Conservation (phyloP, 2,329 filamentous ascomycete species). For the Endothia cerciana region DNA sequence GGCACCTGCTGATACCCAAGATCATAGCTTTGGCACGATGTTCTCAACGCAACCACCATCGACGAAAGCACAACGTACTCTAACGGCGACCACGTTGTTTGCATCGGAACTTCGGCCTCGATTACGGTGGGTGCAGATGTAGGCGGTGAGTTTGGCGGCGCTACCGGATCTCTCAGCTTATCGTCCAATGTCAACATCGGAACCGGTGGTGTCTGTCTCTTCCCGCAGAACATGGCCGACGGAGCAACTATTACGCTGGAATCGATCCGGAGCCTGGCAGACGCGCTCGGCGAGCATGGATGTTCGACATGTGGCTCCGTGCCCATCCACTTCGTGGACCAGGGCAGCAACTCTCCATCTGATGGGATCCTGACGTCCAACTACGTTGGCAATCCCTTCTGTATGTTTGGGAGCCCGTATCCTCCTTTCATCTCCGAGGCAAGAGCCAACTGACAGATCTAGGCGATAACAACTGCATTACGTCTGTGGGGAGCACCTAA, state of each 20-base stretch:
- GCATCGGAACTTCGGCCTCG: conserved; percentile 7
- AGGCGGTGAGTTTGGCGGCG: background rate
- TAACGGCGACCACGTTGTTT: conserved; percentile 9
- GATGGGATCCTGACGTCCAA: conserved; percentile 6
- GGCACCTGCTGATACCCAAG: background rate
- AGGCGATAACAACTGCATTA: conserved; percentile 7
- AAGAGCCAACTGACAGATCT: background rate
- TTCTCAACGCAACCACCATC: conserved; percentile 2
- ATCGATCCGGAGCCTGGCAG: conserved; percentile 1
- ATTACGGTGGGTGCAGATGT: background rate
- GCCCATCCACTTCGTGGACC: conserved; percentile 9
- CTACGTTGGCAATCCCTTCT: background rate
- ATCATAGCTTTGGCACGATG: conserved; percentile 1
- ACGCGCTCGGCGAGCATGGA: background rate
- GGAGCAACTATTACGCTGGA: background rate
- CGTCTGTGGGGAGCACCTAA: background rate
- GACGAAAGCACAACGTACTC: background rate
- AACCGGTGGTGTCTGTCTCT: background rate
- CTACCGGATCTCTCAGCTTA: conserved; percentile 1
- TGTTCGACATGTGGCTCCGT: conserved; percentile 6
- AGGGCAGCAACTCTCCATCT: conserved; percentile 6
- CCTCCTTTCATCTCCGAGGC: background rate
- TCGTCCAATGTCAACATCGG: background rate
- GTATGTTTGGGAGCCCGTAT: conserved; percentile 1
- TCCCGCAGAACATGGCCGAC: conserved; percentile 7